A percentile compares a stretch with the other conserved stretches of the same genome.
Evolutionary conservation across 2,329 filamentous ascomycete genomes (phyloP).

Genomic region (Claviceps sorghi): DNA sequence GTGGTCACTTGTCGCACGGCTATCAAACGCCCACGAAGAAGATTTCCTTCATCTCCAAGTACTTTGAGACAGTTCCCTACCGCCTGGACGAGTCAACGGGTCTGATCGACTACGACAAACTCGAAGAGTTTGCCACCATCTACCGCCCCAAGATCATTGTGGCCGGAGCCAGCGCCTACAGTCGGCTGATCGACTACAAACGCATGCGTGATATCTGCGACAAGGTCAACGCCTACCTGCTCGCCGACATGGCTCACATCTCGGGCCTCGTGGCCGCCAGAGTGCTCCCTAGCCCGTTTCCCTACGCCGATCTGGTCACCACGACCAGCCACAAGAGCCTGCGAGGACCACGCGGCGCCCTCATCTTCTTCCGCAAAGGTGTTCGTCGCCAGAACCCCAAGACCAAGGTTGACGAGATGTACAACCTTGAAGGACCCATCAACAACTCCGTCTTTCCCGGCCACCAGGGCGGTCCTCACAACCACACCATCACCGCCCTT

Average conservation of each 20-base stretch:
- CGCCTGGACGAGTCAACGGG: conserved; percentile 80
- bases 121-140: conserved; percentile 73
- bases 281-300: conserved; percentile 80
- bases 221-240: conserved; percentile 80
- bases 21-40: conserved; percentile 91
- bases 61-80: conserved; percentile 97
- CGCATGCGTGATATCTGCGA: conserved; percentile 83
- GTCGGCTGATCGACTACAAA: conserved; percentile 87
- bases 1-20: conserved; percentile 88
- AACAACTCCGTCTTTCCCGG: conserved; percentile 96
- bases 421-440: conserved; percentile 85
- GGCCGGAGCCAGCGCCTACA: conserved; percentile 90
- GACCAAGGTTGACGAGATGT: conserved; percentile 71
- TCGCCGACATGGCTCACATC: conserved; percentile 96
- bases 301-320: conserved; percentile 83
- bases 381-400: conserved; percentile 71
- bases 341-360: conserved; percentile 82
- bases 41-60: conserved; percentile 97
- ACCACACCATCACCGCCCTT: conserved; percentile 95
- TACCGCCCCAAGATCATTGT: conserved; percentile 95
- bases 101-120: conserved; percentile 83
- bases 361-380: conserved; percentile 97
- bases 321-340: conserved; percentile 98
- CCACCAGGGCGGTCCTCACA: conserved; percentile 95
- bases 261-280: conserved; percentile 87